Conservation (phyloP, 306 rosid genomes). For the Prosopis cineraria region DNA sequence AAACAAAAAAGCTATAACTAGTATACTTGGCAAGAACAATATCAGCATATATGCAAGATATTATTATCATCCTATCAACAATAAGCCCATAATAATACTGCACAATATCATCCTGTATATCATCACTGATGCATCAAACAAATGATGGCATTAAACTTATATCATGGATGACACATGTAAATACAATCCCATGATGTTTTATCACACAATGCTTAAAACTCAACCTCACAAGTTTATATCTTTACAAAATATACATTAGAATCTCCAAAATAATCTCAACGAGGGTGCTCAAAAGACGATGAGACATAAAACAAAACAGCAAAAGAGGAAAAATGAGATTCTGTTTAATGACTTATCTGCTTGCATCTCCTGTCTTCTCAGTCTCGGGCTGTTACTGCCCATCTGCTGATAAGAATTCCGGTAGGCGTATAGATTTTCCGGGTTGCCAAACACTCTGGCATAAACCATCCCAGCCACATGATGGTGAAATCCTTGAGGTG, state of each 20-base stretch:
- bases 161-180: neutral
- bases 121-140: neutral
- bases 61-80: neutral
- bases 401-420: conserved; percentile 59
- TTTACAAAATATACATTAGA: conserved; percentile 43
- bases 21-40: neutral
- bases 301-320: conserved; percentile 83
- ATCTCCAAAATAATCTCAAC: conserved; percentile 29
- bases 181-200: neutral
- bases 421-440: conserved; percentile 48
- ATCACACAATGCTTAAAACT: neutral
- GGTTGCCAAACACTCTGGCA: conserved; percentile 68
- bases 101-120: neutral
- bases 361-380: conserved; percentile 89
- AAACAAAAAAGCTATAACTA: neutral
- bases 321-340: conserved; percentile 78
- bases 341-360: conserved; percentile 79
- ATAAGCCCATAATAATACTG: neutral
- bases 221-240: neutral
- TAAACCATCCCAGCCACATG: conserved; percentile 68
- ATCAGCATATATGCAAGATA: neutral
- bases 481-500: conserved; percentile 52
- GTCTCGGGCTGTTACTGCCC: conserved; percentile 55
- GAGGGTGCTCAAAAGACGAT: conserved; percentile 56
- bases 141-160: neutral